These are phyloP conservation scores for Fusarium proliferatum DNA, from an alignment of 2,329 filamentous ascomycete genomes.

Conservation along the genomic window DNA sequence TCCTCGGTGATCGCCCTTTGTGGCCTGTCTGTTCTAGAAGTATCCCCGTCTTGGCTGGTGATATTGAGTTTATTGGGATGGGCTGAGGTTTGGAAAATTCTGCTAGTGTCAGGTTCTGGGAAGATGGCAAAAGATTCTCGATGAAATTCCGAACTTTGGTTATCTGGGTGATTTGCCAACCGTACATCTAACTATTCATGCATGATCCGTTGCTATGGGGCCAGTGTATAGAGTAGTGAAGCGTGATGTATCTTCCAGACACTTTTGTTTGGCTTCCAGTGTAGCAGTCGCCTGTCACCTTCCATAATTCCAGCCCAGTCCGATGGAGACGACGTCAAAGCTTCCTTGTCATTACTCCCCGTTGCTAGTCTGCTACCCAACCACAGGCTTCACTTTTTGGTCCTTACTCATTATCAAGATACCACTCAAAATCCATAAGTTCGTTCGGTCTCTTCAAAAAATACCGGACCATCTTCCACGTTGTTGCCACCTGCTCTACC, in stretches of 20 bases:
- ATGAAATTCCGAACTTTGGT: too few species aligned
- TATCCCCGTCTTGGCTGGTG: constrained; percentile 12
- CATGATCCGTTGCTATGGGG: not conserved
- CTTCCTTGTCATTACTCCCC: too few species aligned
- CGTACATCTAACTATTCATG: not conserved
- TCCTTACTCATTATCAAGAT: fast-evolving
- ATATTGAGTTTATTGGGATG: not conserved
- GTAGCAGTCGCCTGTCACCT: not conserved
- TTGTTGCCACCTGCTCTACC: not conserved
- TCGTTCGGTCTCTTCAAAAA: not conserved
- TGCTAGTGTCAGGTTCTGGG: not conserved
- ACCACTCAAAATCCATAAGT: not conserved
- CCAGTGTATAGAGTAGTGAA: not conserved
- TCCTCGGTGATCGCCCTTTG: not conserved
- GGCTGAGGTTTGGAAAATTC: not conserved
- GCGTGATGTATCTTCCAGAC: fast-evolving
- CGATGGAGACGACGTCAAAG: fast-evolving
- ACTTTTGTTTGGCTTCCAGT: not conserved
- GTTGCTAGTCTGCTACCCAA: fast-evolving
- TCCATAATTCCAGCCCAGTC: not conserved
- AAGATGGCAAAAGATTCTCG: not conserved
- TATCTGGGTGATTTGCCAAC: not conserved
- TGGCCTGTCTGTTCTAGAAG: constrained; percentile 2
- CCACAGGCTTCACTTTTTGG: not conserved
- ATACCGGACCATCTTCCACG: not conserved